Evolutionary conservation across 257 asterid species (phyloP).

Genomic region (Fraxinus pennsylvanica): DNA sequence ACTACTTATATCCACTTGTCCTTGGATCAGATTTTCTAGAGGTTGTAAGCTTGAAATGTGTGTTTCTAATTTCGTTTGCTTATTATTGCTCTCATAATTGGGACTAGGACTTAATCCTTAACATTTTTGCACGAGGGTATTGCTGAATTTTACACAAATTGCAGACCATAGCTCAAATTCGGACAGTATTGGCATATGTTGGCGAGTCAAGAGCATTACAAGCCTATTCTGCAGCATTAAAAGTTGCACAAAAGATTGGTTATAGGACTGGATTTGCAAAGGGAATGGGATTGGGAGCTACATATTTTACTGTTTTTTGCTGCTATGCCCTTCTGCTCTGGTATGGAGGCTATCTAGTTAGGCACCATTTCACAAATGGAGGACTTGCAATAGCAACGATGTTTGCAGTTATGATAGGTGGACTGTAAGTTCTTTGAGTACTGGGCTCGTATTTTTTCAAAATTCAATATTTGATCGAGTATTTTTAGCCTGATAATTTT

Average conservation of each 20-base stretch:
- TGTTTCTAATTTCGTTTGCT: neutral
- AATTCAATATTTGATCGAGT: neutral
- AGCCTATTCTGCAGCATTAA: slow-evolving; percentile 69
- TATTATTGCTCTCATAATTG: neutral
- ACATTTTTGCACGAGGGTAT: neutral
- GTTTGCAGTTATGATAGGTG: slow-evolving; percentile 98
- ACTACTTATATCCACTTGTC: too few species aligned
- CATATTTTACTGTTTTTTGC: slow-evolving; percentile 82
- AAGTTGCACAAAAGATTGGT: slow-evolving; percentile 64
- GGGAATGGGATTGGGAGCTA: slow-evolving; percentile 84
- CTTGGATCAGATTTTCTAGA: too few species aligned
- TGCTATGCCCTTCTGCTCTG: slow-evolving; percentile 86
- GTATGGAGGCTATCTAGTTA: slow-evolving; percentile 90
- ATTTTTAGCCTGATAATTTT: neutral
- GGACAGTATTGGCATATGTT: slow-evolving; percentile 77
- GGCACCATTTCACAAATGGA: slow-evolving; percentile 85
- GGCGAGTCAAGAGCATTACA: slow-evolving; percentile 90
- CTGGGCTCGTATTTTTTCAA: neutral
- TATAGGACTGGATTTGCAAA: slow-evolving; percentile 77
- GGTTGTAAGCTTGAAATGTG: too few species aligned
- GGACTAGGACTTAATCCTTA: neutral
- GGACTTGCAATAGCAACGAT: slow-evolving; percentile 91
- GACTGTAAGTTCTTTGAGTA: slow-evolving; percentile 57
- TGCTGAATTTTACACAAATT: slow-evolving; percentile 28
- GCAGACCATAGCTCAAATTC: slow-evolving; percentile 80